Percentiles rank a stretch among this genome's conserved stretches.
Evolutionary conservation across 495 filamentous ascomycete genomes (phyloP).

Genomic region (Monascus purpureus): DNA sequence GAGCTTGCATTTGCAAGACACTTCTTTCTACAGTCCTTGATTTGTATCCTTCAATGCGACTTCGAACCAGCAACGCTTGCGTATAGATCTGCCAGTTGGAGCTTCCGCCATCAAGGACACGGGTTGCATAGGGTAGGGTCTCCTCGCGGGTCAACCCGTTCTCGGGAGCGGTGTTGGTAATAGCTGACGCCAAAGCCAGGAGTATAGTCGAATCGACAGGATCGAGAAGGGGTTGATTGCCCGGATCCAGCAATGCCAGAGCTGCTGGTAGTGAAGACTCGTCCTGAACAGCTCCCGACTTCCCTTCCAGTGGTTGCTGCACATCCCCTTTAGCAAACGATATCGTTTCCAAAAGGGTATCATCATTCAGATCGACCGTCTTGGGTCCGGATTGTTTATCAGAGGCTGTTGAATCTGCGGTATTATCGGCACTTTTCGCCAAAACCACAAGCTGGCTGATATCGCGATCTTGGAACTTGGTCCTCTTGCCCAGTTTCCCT

Average conservation of each 20-base stretch:
- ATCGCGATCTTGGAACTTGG: constrained; percentile 80
- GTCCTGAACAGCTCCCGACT: constrained; percentile 27
- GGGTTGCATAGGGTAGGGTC: constrained; percentile 76
- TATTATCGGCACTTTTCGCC: constrained; percentile 49
- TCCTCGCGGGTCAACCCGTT: constrained; percentile 84
- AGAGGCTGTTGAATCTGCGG: not conserved
- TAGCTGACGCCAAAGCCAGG: constrained; percentile 65
- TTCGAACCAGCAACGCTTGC: constrained; percentile 74
- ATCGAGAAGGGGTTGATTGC: constrained; percentile 67
- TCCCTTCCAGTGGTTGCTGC: constrained; percentile 15
- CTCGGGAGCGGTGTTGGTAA: constrained; percentile 73
- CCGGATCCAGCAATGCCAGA: constrained; percentile 52
- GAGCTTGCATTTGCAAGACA: constrained; percentile 84
- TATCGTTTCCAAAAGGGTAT: constrained; percentile 82
- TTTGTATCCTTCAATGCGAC: constrained; percentile 73
- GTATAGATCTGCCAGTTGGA: constrained; percentile 99
- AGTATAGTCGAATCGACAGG: constrained; percentile 79
- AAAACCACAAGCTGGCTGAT: constrained; percentile 86
- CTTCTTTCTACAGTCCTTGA: constrained; percentile 78
- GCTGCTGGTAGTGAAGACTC: constrained; percentile 41
- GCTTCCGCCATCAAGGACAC: constrained; percentile 76
- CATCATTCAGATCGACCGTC: constrained; percentile 69
- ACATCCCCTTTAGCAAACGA: constrained; percentile 51
- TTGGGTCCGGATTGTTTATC: constrained; percentile 32
- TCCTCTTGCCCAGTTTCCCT: constrained; percentile 78